phyloP scores from a whole-genome alignment of 495 filamentous ascomycete genomes.

The Tuber borchii region DNA sequence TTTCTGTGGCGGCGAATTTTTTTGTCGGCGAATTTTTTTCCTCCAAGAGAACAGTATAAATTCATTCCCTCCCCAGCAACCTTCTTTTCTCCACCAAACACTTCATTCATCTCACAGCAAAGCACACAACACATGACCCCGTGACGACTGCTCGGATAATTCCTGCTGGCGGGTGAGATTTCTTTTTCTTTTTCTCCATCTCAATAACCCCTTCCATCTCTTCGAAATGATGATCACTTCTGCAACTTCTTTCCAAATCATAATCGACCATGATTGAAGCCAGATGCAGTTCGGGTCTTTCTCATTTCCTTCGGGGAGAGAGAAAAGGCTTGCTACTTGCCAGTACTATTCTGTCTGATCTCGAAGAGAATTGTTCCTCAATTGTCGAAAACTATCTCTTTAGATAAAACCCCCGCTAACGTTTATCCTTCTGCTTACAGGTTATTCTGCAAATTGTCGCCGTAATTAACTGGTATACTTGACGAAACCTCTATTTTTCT shows the following conservation, averaged over 20 bases:
- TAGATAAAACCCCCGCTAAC: constrained; percentile 16
- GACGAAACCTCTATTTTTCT: neutral
- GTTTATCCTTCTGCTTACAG: neutral
- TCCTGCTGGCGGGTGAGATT: constrained; percentile 16
- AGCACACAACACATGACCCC: neutral
- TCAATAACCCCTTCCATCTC: constrained; percentile 5
- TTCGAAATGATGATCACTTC: constrained; percentile 40
- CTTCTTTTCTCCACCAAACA: neutral
- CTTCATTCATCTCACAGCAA: constrained; percentile 10
- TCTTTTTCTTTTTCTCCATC: neutral
- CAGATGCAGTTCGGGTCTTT: constrained; percentile 38
- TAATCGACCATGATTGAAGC: constrained; percentile 42
- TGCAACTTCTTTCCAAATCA: constrained; percentile 43
- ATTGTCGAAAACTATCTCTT: neutral
- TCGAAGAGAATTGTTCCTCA: constrained; percentile 15
- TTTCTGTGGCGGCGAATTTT: constrained; percentile 39
- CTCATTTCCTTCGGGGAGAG: constrained; percentile 14
- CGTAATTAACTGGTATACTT: neutral
- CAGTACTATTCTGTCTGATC: constrained; percentile 43
- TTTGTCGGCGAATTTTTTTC: constrained; percentile 20
- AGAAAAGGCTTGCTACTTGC: constrained; percentile 40
- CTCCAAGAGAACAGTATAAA: constrained; percentile 9
- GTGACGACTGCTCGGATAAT: neutral
- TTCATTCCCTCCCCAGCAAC: neutral
- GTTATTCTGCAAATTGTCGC: neutral